Conservation (phyloP, 768 basidiomycete genomes). For the Gloeopeniophorella convolvens region DNA sequence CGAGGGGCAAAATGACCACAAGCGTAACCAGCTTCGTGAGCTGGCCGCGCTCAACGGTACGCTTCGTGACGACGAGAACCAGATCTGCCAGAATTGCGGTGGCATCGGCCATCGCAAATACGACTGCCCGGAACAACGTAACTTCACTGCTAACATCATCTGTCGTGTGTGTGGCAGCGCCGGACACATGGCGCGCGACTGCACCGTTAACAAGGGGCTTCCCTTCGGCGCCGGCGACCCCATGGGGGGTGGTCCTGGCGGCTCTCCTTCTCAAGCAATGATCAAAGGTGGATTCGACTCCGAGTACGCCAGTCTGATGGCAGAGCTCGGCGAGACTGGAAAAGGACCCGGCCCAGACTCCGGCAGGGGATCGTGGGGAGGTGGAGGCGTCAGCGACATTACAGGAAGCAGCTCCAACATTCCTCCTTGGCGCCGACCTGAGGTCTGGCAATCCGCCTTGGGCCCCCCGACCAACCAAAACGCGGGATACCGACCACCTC, state of each 20-base stretch:
- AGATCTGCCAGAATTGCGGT: conserved; percentile 96
- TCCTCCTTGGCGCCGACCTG: conserved; percentile 88
- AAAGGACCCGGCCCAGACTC: conserved; percentile 49
- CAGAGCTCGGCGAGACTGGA: conserved; percentile 87
- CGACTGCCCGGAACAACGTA: conserved; percentile 97
- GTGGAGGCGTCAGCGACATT: conserved; percentile 48
- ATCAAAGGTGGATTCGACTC: conserved; percentile 86
- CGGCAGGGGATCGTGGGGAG: conserved; percentile 53
- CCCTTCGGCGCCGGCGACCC: conserved; percentile 1
- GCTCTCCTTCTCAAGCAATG: conserved; percentile 38
- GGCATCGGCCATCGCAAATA: conserved; percentile 95
- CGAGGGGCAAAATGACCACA: conserved; percentile 99
- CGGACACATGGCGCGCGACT: conserved; percentile 98
- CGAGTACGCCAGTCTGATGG: conserved; percentile 96
- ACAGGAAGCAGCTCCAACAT: conserved; percentile 65
- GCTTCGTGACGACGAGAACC: conserved; percentile 98
- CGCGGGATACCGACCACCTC: conserved; percentile 60
- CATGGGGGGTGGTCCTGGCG: conserved; percentile 52
- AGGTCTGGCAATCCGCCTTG: conserved; percentile 63
- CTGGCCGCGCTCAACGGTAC: conserved; percentile 97
- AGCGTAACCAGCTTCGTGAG: conserved; percentile 97
- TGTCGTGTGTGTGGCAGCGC: conserved; percentile 98
- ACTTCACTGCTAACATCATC: conserved; percentile 99
- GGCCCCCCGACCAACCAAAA: conserved; percentile 33
- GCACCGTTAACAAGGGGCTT: conserved; percentile 79